Conservation (phyloP, 2,329 filamentous ascomycete genomes). For the Aspergillus hiratsukae region DNA sequence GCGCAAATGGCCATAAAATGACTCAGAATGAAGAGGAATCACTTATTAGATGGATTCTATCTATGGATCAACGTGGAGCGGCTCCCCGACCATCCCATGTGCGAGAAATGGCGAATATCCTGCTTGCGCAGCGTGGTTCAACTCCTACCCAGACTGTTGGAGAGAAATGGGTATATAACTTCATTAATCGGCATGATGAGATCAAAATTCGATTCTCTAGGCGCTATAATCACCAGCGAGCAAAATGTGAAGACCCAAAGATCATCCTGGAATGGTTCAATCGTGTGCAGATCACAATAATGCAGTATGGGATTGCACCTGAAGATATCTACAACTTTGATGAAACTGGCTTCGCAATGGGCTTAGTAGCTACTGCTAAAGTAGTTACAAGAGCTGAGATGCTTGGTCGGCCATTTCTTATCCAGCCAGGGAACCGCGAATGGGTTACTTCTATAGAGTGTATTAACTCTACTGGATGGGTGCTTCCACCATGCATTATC, state of each 20-base stretch:
- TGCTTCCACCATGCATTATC: slow-evolving; percentile 1
- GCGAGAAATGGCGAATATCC: slow-evolving; percentile 9
- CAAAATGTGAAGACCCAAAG: slow-evolving; percentile 6
- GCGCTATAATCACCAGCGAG: slow-evolving; percentile 6
- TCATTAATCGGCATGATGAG: slow-evolving; percentile 2
- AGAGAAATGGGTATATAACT: slow-evolving; percentile 7
- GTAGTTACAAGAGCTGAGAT: slow-evolving; percentile 8
- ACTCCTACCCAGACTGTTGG: slow-evolving; percentile 8
- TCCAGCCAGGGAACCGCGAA: slow-evolving; percentile 12
- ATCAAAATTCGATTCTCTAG: slow-evolving; percentile 3
- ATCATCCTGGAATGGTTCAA: slow-evolving; percentile 4
- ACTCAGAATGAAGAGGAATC: no score
- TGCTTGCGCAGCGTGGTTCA: not conserved
- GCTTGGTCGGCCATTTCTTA: slow-evolving; percentile 1
- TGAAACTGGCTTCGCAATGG: slow-evolving; percentile 1
- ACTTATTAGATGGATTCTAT: slow-evolving; percentile 5
- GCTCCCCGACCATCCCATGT: not conserved
- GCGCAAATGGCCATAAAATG: no score
- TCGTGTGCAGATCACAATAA: not conserved
- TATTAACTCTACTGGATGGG: slow-evolving; percentile 1
- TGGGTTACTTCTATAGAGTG: slow-evolving; percentile 6
- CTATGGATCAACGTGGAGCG: not conserved
- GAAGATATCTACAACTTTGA: slow-evolving; percentile 13
- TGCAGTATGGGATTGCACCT: slow-evolving; percentile 10
- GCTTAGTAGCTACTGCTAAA: not conserved